Base-by-base conservation (phyloP, 1,284 basidiomycete species). In the Moesziomyces antarcticus region DNA sequence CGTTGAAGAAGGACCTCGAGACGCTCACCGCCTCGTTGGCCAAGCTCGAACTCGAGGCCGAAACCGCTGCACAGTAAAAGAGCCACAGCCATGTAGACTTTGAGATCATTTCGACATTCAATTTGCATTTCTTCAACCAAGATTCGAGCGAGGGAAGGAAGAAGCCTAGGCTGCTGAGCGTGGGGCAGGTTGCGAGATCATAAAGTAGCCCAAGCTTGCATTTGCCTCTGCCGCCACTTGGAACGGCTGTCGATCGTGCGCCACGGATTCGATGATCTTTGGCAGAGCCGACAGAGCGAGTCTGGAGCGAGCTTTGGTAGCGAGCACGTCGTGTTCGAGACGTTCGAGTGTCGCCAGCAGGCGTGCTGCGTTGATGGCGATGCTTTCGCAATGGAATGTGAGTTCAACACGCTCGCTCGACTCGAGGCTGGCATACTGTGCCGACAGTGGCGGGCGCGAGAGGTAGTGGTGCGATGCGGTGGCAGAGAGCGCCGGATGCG, bases 381-480 rank as follows among this genome's bases (percentile, higher is more conserved):
- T 30, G 43, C 55, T 37, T 44, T 65, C 47, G 44, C 67, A 75
- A 43, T 79, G 76, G 48, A 78, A 79, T 0, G 67, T 78, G 9
- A 79, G 47, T 30, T 78, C 71, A 7, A 76, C 66, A 4, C 74
- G 56, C 5, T 65, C 62, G 48, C 56, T 58, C n/a, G 30, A 35
- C 3, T 50, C 53, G 5, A 69, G 25, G 9, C 44, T 49, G 1
- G 73, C 67, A 37, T 67, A 70, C 11, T 70, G 65, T 1, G 60
- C 24, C 4, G 63, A 58, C 49, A 77, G 63, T 0, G 65, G 63
- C 13, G 68, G 59, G 5, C 33, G 56, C 1, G 69, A 78, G 21
- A 77, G 67, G 44, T 75, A 78, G 55, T 64, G 48, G 53, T 78
- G 64, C 22, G 77, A 79, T 10, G 20, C 43, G n/a, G 47, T 50